Conservation (phyloP, 495 filamentous ascomycete species). For the Penicillium bialowiezense region DNA sequence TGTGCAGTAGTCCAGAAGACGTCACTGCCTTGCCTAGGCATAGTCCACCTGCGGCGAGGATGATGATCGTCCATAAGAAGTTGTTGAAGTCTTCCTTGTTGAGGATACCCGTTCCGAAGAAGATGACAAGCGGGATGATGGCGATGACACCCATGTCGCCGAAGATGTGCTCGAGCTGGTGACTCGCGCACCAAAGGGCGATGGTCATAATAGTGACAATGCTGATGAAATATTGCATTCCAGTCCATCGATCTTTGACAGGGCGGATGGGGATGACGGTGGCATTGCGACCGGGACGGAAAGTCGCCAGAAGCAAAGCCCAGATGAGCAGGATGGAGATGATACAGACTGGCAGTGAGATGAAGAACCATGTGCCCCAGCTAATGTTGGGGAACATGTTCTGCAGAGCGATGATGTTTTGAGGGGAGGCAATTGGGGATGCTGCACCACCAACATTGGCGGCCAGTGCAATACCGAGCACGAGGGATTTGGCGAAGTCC, state of each 20-base stretch:
- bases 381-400: constrained; percentile 89
- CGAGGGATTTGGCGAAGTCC: constrained; percentile 88
- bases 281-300: constrained; percentile 78
- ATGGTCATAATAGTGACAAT: constrained; percentile 85
- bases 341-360: constrained; percentile 88
- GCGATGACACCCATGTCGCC: constrained; percentile 99
- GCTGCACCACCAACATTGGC: constrained; percentile 96
- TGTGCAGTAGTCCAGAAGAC: constrained; percentile 87
- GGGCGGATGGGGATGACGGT: constrained; percentile 90
- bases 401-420: constrained; percentile 94
- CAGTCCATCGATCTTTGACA: constrained; percentile 82
- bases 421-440: constrained; percentile 92
- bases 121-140: constrained; percentile 90
- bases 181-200: constrained; percentile 84
- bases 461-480: constrained; percentile 92
- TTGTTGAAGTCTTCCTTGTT: constrained; percentile 99
- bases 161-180: constrained; percentile 82
- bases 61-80: constrained; percentile 99
- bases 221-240: constrained; percentile 90
- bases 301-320: constrained; percentile 78
- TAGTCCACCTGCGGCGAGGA: constrained; percentile 90
- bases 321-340: constrained; percentile 88
- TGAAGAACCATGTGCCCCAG: constrained; percentile 96
- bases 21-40: constrained; percentile 94
- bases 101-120: constrained; percentile 95